Conservation (phyloP, 2,329 filamentous ascomycete species). For the Ustulina deusta region DNA sequence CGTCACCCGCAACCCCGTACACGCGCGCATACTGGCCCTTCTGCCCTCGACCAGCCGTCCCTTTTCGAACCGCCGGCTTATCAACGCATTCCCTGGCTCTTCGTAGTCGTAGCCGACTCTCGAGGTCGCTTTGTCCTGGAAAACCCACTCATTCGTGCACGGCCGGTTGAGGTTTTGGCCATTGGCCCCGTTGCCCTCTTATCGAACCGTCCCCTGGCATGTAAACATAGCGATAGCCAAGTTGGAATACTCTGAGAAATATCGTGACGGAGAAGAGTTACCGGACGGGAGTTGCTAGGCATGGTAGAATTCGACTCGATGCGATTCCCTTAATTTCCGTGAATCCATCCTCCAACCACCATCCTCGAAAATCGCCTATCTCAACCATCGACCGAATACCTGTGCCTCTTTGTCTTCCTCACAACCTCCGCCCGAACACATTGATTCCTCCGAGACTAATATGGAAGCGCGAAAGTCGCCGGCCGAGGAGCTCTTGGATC, state of each 20-base stretch:
- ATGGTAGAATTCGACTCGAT: constrained; percentile 9
- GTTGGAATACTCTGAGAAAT: not conserved
- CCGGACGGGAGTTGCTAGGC: not conserved
- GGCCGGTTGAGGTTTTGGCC: not conserved
- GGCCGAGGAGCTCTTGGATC: constrained; percentile 59
- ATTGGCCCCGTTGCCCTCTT: not conserved
- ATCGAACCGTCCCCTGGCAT: not conserved
- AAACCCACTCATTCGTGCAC: constrained; percentile 22
- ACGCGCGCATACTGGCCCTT: constrained; percentile 7
- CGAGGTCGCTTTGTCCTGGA: not conserved
- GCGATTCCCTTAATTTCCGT: constrained; percentile 11
- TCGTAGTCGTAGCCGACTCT: not conserved
- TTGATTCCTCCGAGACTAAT: not conserved
- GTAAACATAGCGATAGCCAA: not conserved
- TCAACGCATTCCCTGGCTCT: not conserved
- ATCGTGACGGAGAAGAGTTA: not conserved
- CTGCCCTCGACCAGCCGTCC: constrained; percentile 22
- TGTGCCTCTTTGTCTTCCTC: not conserved
- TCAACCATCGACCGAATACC: not conserved
- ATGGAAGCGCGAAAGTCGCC: constrained; percentile 26
- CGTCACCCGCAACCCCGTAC: not conserved
- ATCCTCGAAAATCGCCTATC: constrained; percentile 4
- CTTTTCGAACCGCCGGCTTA: not conserved
- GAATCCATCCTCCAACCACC: not conserved
- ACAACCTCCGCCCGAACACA: not conserved